Evolutionary conservation across 78 protist genomes (phyloP).

Genomic region (Speleostelium caveatum): DNA sequence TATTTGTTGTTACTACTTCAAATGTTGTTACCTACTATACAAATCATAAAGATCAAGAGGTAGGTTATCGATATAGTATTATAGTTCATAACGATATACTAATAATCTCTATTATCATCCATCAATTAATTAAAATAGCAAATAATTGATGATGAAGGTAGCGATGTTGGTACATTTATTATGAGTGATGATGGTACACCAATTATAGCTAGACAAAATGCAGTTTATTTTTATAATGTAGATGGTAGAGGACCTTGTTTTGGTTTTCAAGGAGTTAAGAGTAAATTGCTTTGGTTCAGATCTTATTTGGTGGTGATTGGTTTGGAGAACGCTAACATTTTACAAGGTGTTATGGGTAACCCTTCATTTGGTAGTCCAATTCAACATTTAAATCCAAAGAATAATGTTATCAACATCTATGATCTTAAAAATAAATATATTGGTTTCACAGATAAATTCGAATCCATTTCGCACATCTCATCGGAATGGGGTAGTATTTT

Average conservation of each 20-base stretch:
- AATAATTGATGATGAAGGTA: conserved; percentile 68
- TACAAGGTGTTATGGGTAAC: neutral
- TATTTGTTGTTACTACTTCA: conserved; percentile 46
- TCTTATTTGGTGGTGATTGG: conserved; percentile 85
- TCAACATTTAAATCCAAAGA: neutral
- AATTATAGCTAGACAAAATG: conserved; percentile 70
- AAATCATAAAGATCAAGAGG: conserved; percentile 21
- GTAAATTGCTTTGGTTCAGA: conserved; percentile 83
- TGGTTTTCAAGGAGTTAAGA: conserved; percentile 76
- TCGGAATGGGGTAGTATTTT: conserved; percentile 92
- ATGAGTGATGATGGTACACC: conserved; percentile 69
- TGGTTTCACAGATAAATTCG: conserved; percentile 83
- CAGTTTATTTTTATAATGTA: conserved; percentile 69
- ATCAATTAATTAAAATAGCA: too few relatives aligned
- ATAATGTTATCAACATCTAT: conserved; percentile 84
- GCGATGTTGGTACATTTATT: conserved; percentile 59
- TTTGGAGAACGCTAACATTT: conserved; percentile 18
- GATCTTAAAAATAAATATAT: conserved; percentile 88
- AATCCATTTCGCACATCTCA: conserved; percentile 67
- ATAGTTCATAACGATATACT: neutral
- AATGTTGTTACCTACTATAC: conserved; percentile 28
- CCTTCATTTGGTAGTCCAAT: conserved; percentile 21
- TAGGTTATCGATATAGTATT: neutral
- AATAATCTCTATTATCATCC: neutral
- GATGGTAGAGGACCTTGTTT: conserved; percentile 80